These are phyloP conservation scores for Silene conica DNA, from an alignment of 148 eudicot species.

Conservation along the genomic window DNA sequence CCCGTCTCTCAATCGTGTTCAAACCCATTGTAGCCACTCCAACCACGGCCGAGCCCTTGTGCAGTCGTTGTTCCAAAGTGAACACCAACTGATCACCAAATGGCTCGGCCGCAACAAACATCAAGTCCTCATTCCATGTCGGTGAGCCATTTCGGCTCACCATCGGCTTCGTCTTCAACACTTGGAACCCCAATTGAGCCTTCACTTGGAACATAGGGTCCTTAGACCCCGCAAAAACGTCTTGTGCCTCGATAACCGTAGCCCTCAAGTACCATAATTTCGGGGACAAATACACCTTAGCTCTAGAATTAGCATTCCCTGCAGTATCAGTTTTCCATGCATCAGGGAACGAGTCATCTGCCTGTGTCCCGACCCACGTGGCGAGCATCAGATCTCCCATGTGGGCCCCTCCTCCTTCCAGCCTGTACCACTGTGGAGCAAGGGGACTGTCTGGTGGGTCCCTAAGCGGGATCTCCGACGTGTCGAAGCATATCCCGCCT, in stretches of 20 bases:
- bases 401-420: conserved; percentile 78
- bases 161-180: conserved; percentile 48
- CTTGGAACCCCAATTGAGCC: conserved; percentile 72
- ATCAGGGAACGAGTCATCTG: conserved; percentile 82
- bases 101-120: conserved; percentile 82
- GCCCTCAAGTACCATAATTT: conserved; percentile 81
- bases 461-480: conserved; percentile 72
- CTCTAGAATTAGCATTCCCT: conserved; percentile 45
- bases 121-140: conserved; percentile 76
- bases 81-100: conserved; percentile 53
- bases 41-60: conserved; percentile 40
- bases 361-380: conserved; percentile 94
- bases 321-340: conserved; percentile 89
- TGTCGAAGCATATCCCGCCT: conserved; percentile 86
- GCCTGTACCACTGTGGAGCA: conserved; percentile 96
- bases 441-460: conserved; percentile 96
- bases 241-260: conserved; percentile 69
- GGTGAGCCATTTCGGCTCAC: conserved; percentile 47
- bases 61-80: conserved; percentile 43
- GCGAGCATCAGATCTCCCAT: conserved; percentile 81
- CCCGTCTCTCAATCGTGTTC: conserved; percentile 71
- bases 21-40: conserved; percentile 55
- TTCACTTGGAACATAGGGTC: conserved; percentile 54
- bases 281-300: conserved; percentile 83
- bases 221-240: conserved; percentile 36